Percentiles rank a stretch among this genome's conserved stretches.
Conservation (phyloP, 495 filamentous ascomycete species). For the Pyrenopolyporus hunteri region DNA sequence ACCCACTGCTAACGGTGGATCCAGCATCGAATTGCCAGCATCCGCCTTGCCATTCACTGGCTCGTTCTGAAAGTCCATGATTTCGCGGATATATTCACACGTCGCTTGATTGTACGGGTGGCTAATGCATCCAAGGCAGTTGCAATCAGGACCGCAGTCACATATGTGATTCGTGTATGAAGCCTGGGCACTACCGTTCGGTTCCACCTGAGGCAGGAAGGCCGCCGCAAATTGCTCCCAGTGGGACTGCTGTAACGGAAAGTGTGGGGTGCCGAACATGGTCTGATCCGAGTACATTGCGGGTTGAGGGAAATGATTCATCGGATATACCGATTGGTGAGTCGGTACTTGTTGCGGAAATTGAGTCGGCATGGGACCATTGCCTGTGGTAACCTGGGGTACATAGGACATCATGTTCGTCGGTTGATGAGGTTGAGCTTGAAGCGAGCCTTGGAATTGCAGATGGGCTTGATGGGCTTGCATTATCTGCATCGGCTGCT, state of each 20-base stretch:
- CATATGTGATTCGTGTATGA: slow-evolving; percentile 57
- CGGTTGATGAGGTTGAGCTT: slow-evolving; percentile 6
- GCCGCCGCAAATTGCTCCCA: slow-evolving; percentile 45
- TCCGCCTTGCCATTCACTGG: slow-evolving; percentile 16
- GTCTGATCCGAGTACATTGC: slow-evolving; percentile 42
- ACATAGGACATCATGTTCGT: slow-evolving; percentile 18
- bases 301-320: slow-evolving; percentile 27
- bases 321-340: slow-evolving; percentile 20
- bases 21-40: slow-evolving; percentile 3
- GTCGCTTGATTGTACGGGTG: slow-evolving; percentile 79
- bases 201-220: slow-evolving; percentile 17
- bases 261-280: slow-evolving; percentile 48
- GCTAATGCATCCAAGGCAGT: slow-evolving; percentile 70
- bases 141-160: slow-evolving; percentile 68
- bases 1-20: slow-evolving; percentile 18
- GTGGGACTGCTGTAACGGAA: slow-evolving; percentile 49
- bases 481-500: slow-evolving; percentile 11
- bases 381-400: slow-evolving; percentile 5
- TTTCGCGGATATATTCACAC: slow-evolving; percentile 62
- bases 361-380: slow-evolving; percentile 13
- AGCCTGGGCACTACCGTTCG: slow-evolving; percentile 1
- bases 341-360: not conserved
- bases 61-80: slow-evolving; percentile 29
- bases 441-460: slow-evolving; percentile 14
- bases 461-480: slow-evolving; percentile 18